A percentile compares a stretch with the other conserved stretches of the same genome.
Evolutionary conservation across 768 basidiomycete species (phyloP).

Genomic region (Lyophyllum shimeji): DNA sequence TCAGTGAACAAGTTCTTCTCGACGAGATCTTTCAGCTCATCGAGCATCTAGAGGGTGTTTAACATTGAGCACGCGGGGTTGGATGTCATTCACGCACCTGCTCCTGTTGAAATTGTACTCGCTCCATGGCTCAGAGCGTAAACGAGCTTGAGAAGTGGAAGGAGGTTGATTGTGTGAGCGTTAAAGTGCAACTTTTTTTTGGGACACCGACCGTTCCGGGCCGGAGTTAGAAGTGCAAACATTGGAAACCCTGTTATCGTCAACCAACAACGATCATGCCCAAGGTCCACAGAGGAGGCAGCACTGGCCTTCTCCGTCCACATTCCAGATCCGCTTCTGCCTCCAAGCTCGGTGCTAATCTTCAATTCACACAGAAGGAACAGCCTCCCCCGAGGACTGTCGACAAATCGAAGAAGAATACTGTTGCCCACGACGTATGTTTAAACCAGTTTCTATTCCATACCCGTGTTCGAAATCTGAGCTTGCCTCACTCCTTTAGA

Average conservation of each 20-base stretch:
- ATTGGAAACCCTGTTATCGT: constrained; percentile 6
- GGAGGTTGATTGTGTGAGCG: not conserved
- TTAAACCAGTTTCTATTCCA: constrained; percentile 15
- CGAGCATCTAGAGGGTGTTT: constrained; percentile 68
- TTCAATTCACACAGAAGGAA: constrained; percentile 73
- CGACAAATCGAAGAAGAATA: constrained; percentile 56
- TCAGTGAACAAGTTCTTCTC: constrained; percentile 83
- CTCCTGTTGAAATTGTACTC: constrained; percentile 93
- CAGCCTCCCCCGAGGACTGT: constrained; percentile 35
- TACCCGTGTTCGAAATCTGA: constrained; percentile 6
- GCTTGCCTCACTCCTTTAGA: constrained; percentile 2
- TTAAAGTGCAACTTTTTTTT: constrained; percentile 9
- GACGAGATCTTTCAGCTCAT: constrained; percentile 90
- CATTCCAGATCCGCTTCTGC: constrained; percentile 67
- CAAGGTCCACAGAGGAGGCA: constrained; percentile 47
- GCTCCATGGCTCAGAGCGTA: constrained; percentile 70
- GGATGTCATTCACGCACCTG: constrained; percentile 44
- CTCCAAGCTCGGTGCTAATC: constrained; percentile 56
- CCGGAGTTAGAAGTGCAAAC: too few relatives aligned
- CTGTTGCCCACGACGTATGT: constrained; percentile 45
- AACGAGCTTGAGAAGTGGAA: constrained; percentile 1
- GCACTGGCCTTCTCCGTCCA: constrained; percentile 49
- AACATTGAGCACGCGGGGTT: constrained; percentile 4
- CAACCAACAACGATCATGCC: constrained; percentile 39
- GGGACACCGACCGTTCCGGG: constrained; percentile 10